Evolutionary conservation across 2,329 filamentous ascomycete genomes (phyloP).

Genomic region (Gliomastix tumulicola): DNA sequence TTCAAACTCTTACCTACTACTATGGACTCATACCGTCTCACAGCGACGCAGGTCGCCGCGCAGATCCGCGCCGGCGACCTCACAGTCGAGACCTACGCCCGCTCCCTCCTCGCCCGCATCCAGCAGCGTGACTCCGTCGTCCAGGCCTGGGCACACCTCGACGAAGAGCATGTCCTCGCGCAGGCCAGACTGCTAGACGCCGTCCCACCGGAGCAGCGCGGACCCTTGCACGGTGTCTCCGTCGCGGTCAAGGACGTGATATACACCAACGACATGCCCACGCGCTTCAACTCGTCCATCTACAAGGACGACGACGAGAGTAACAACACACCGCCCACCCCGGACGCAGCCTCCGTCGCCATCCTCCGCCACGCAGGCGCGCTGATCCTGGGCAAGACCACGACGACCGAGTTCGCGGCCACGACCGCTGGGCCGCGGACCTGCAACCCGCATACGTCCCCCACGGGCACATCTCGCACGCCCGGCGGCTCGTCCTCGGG

Average conservation of each 20-base stretch:
- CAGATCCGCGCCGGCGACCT: constrained; percentile 29
- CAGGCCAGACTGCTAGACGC: constrained; percentile 42
- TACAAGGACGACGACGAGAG: constrained; percentile 33
- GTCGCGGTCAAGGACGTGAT: constrained; percentile 56
- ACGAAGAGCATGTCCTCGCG: constrained; percentile 32
- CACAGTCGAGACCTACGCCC: constrained; percentile 42
- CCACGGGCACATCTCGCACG: constrained; percentile 34
- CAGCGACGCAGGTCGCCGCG: constrained; percentile 30
- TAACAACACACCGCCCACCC: constrained; percentile 24
- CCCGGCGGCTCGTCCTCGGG: constrained; percentile 60
- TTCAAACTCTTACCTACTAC: no score
- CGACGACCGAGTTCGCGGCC: constrained; percentile 54
- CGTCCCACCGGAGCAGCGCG: constrained; percentile 36
- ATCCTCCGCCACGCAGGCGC: constrained; percentile 45
- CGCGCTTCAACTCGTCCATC: constrained; percentile 43
- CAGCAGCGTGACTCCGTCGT: constrained; percentile 31
- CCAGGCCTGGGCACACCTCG: constrained; percentile 42
- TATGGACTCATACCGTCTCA: constrained; percentile 19
- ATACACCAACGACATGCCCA: constrained; percentile 39
- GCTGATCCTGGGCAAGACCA: constrained; percentile 36
- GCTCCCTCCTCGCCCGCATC: constrained; percentile 37
- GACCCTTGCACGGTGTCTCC: constrained; percentile 49
- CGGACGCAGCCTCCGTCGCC: constrained; percentile 43
- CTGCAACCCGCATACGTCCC: constrained; percentile 55
- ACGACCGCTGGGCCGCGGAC: constrained; percentile 41